Conservation (phyloP, 352 stramenopile genomes). For the Pythium volutum region DNA sequence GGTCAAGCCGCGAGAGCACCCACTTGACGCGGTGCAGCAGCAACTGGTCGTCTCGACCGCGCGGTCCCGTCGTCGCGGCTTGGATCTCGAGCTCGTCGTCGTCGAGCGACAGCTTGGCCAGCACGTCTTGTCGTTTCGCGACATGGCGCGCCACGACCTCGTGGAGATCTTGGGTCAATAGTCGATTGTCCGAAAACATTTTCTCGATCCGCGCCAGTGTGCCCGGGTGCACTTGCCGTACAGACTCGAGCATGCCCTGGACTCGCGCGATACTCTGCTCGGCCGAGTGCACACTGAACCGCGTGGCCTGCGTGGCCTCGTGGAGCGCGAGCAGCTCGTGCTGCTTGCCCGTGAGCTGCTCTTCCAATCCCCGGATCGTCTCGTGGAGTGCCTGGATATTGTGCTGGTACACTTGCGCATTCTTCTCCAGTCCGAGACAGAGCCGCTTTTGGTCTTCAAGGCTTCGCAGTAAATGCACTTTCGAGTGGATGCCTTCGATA, state of each 20-base stretch:
- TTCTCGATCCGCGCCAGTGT: slow-evolving; percentile 64
- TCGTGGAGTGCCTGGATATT: slow-evolving; percentile 59
- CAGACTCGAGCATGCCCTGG: slow-evolving; percentile 69
- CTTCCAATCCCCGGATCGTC: slow-evolving; percentile 53
- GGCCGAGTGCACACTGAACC: slow-evolving; percentile 66
- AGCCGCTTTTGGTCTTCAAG: slow-evolving; percentile 80
- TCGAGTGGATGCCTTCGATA: slow-evolving; percentile 64
- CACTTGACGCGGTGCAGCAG: slow-evolving; percentile 74
- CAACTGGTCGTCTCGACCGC: slow-evolving; percentile 49
- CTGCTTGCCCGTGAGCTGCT: slow-evolving; percentile 60
- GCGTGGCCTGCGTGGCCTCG: slow-evolving; percentile 57
- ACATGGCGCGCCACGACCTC: slow-evolving; percentile 54
- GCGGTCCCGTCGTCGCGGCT: slow-evolving; percentile 21
- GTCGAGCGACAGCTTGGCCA: slow-evolving; percentile 55
- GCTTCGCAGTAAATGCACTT: slow-evolving; percentile 54
- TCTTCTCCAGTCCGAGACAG: slow-evolving; percentile 58
- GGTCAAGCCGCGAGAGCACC: slow-evolving; percentile 66
- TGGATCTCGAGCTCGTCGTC: slow-evolving; percentile 55
- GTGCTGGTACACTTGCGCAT: slow-evolving; percentile 54
- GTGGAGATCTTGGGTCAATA: slow-evolving; percentile 63
- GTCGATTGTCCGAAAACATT: slow-evolving; percentile 59
- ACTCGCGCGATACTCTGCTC: slow-evolving; percentile 71
- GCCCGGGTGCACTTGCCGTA: slow-evolving; percentile 63
- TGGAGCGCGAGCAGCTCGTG: slow-evolving; percentile 55
- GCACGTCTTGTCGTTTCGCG: slow-evolving; percentile 42